A percentile compares a stretch with the other conserved stretches of the same genome.
phyloP scores from a whole-genome alignment of 768 basidiomycete species.

The Hygrocybe punicea region DNA sequence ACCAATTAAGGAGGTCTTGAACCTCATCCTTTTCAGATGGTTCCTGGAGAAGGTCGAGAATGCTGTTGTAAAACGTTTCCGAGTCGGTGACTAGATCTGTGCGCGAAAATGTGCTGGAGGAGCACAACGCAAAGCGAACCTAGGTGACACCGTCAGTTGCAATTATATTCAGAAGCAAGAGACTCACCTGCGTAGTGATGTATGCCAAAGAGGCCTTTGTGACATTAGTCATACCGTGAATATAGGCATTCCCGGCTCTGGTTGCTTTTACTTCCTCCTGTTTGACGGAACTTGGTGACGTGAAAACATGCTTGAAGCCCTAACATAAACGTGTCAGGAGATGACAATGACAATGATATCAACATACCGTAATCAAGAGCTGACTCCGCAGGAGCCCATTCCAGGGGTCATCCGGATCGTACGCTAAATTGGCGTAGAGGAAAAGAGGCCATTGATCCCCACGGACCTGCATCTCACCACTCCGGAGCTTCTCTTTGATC shows the following conservation, averaged over 20 bases:
- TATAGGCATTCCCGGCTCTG: constrained; percentile 13
- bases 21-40: neutral
- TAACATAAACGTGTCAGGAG: neutral
- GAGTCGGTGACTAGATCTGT: constrained; percentile 1
- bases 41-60: neutral
- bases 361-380: constrained; percentile 1
- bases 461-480: constrained; percentile 4
- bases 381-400: constrained; percentile 8
- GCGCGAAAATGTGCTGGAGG: neutral
- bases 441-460: constrained; percentile 5
- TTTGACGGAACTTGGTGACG: neutral
- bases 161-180: neutral
- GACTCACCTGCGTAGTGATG: constrained; percentile 8
- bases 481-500: constrained; percentile 10
- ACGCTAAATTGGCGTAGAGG: constrained; percentile 15
- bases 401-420: constrained; percentile 15
- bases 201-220: constrained; percentile 18
- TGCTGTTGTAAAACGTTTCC: constrained; percentile 1
- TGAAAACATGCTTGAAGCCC: neutral
- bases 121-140: constrained; percentile 1
- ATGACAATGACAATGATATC: neutral
- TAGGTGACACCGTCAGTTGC: neutral
- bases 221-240: constrained; percentile 18
- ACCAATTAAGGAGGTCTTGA: neutral
- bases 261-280: constrained; percentile 7